Evolutionary conservation across 164 flowering plant species (phyloP), one percentile per base, ranked within the genome.

Genomic region (grape (Vitis vinifera)): DNA sequence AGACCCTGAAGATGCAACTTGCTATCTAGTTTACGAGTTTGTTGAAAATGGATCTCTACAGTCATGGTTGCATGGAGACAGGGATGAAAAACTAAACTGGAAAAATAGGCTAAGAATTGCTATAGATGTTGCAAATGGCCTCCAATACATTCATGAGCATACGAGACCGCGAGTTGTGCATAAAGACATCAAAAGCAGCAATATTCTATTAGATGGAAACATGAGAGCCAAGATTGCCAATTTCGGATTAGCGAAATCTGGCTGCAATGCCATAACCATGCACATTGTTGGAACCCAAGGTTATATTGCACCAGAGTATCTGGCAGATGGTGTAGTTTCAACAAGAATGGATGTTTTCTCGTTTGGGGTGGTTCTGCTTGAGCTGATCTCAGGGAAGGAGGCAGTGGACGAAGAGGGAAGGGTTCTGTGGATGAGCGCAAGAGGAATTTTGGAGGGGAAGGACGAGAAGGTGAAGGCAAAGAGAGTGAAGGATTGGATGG

Each of bases 221-320:
- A 84, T 89, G 95, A 77, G 98, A 30, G 98, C 97, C 59, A 94
- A 92, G 68, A 84, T 94, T 19, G 97, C 98, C 51, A 92, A 94
- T 74, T 94, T 94, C 51, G 97, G 98, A 4, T 80, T 94, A 2
- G 98, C 97, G 3, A 89, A 86, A 62, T 86, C 98, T 0, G 98
- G 97, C 12, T 87, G 87, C 86, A 94, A 92, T 60, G 98, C 97
- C 65, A 87, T 94, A 55, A 94, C 98, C 17, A 82, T 78, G 86
- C 89, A 87, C 88, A 87, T 94, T 50, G 94, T 92, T 14, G 98
- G 98, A 13, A 94, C 97, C 1, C 97, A 88, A 66, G 98, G 98
- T n/a, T 94, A 94, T 76, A 87, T 94, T n/a, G 90, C 98, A 0
- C 97, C 98, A 0, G 98, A 94, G 75, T 92, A 92, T 55, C 73